Percentiles rank a stretch among this genome's conserved stretches.
These are phyloP conservation scores for Fusarium palustre DNA, from an alignment of 2,329 filamentous ascomycete species.

Conservation along the genomic window DNA sequence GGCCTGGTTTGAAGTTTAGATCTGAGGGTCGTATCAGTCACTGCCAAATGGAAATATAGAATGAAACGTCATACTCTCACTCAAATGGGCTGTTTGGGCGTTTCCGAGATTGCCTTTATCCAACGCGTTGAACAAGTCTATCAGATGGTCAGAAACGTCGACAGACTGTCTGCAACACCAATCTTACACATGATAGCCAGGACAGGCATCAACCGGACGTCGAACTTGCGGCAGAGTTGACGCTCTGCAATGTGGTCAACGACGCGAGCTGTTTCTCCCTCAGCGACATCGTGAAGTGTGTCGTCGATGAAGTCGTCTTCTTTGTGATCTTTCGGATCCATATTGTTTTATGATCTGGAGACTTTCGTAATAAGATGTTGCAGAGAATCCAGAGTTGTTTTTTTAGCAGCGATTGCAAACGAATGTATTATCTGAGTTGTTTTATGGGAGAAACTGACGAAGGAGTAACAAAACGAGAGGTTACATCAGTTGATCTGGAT, in stretches of 20 bases:
- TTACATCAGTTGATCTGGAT: not conserved
- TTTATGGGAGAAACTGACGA: not conserved
- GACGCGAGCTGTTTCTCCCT: not conserved
- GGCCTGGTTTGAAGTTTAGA: slow-evolving; percentile 17
- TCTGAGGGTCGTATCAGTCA: not conserved
- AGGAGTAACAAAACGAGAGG: not conserved
- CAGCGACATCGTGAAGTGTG: not conserved
- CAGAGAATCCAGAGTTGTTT: accelerated
- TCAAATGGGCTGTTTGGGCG: slow-evolving; percentile 12
- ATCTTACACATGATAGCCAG: slow-evolving; percentile 19
- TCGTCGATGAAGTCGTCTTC: slow-evolving; percentile 10
- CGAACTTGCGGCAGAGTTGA: slow-evolving; percentile 20
- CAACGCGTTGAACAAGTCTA: slow-evolving; percentile 11
- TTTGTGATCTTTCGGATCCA: slow-evolving; percentile 14
- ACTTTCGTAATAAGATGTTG: not conserved
- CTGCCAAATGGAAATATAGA: accelerated
- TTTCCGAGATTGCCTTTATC: slow-evolving; percentile 27
- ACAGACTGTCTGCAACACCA: accelerated
- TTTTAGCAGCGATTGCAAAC: not conserved
- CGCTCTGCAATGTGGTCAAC: slow-evolving; percentile 19
- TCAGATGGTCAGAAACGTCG: not conserved
- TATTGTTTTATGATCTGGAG: not conserved
- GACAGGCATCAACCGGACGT: slow-evolving; percentile 10
- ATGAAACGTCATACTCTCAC: not conserved
- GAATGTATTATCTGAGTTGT: not conserved